These are phyloP conservation scores for Closterium sp. DNA, from an alignment of 139 green algal species.

Conservation along the genomic window DNA sequence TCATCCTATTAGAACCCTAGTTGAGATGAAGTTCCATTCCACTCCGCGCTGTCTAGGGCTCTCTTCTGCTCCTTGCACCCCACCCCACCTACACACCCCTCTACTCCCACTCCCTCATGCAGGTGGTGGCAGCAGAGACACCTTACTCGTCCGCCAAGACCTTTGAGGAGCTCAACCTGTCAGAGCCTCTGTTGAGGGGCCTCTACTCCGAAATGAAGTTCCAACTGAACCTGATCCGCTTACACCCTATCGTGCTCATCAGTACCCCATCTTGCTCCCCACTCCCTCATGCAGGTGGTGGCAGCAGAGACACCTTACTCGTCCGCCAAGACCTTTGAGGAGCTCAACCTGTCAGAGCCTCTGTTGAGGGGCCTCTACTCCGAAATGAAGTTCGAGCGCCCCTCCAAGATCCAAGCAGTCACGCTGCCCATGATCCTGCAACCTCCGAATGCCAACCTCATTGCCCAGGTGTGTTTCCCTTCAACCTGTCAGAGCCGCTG, in stretches of 20 bases:
- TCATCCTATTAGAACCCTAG: conserved; percentile 73
- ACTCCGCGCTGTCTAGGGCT: too few species aligned
- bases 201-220: conserved; percentile 99
- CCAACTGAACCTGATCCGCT: too few species aligned
- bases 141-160: conserved; percentile 81
- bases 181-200: conserved; percentile 88
- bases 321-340: too few species aligned
- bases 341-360: too few species aligned
- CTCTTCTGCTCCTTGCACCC: too few species aligned
- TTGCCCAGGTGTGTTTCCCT: conserved; percentile 75
- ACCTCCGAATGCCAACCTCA: conserved; percentile 81
- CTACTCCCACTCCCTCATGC: too few species aligned
- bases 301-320: conserved; percentile 64
- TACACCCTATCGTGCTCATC: too few species aligned
- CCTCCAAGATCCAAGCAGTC: conserved; percentile 87
- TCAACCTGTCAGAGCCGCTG: conserved; percentile 57
- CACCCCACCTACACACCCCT: too few species aligned
- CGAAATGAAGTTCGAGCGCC: conserved; percentile 98
- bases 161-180: too few species aligned
- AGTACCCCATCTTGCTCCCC: too few species aligned
- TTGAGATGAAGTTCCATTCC: conserved; percentile 99
- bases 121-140: conserved; percentile 53
- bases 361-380: conserved; percentile 89
- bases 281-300: too few species aligned
- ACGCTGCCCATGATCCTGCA: conserved; percentile 96